Conservation (phyloP, 768 basidiomycete genomes). For the Mrakia blollopis region DNA sequence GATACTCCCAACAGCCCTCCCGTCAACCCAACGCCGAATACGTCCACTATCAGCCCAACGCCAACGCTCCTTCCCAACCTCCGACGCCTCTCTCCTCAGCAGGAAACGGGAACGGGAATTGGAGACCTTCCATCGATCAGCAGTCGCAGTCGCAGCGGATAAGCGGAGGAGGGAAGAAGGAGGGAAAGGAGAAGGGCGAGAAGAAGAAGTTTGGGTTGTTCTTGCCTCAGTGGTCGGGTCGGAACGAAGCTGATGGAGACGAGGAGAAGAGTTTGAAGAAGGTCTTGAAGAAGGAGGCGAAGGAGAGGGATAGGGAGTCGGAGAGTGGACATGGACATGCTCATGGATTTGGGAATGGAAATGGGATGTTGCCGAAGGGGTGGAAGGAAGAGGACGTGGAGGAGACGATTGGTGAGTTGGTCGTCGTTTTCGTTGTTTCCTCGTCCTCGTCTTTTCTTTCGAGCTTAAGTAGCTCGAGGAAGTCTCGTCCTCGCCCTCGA, state of each 20-base stretch:
- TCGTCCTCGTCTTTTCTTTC: too few relatives aligned
- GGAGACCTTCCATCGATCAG: slow-evolving; percentile 8
- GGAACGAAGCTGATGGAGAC: slow-evolving; percentile 4
- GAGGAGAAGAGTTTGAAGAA: slow-evolving; percentile 1
- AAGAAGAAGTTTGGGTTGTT: slow-evolving; percentile 21
- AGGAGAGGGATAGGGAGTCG: slow-evolving; percentile 16
- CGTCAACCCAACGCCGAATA: not conserved
- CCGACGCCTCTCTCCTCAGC: not conserved
- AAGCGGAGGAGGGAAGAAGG: not conserved
- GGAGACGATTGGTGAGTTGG: slow-evolving; percentile 5
- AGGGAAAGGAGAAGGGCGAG: slow-evolving; percentile 20
- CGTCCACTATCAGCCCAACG: not conserved
- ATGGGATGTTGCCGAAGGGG: not conserved
- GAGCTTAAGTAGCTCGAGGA: too few relatives aligned
- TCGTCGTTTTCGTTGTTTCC: too few relatives aligned
- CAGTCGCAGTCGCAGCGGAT: not conserved
- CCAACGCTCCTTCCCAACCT: not conserved
- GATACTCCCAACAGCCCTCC: not conserved
- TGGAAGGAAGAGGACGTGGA: slow-evolving; percentile 16
- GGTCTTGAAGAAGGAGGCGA: slow-evolving; percentile 14
- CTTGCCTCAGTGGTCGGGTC: not conserved
- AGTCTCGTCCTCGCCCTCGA: too few relatives aligned
- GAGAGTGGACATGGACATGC: not conserved
- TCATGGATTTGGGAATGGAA: not conserved
- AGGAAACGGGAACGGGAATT: not conserved